Conservation (phyloP, 495 filamentous ascomycete species). For the Aspergillus kassunensis region DNA sequence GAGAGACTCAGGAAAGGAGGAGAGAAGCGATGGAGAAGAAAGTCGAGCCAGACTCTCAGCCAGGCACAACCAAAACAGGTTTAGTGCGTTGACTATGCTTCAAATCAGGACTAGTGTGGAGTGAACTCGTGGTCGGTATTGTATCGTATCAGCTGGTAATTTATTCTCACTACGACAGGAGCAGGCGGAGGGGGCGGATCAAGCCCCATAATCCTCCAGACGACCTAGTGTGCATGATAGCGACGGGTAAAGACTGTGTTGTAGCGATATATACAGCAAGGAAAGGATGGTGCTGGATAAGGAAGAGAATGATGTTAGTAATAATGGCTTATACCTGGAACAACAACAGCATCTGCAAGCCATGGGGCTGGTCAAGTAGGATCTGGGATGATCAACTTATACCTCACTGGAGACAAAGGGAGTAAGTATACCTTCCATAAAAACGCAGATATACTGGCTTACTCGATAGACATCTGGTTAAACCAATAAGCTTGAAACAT, state of each 20-base stretch:
- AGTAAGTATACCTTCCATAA: not conserved
- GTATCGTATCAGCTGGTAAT: not conserved
- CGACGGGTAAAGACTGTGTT: too few species aligned
- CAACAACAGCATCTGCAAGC: too few species aligned
- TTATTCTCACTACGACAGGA: too few species aligned
- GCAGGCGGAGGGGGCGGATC: too few species aligned
- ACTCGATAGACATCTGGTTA: not conserved
- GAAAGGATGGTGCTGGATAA: too few species aligned
- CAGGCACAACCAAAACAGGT: not conserved
- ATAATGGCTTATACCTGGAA: too few species aligned
- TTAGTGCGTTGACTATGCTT: not conserved
- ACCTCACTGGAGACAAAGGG: not conserved
- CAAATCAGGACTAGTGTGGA: not conserved
- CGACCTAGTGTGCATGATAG: too few species aligned
- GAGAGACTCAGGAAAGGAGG: constrained; percentile 14
- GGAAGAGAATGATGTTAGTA: too few species aligned
- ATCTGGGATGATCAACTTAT: not conserved
- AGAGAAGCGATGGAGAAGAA: constrained; percentile 15
- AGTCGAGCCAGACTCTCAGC: not conserved
- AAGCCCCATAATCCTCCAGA: too few species aligned
- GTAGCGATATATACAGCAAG: too few species aligned
- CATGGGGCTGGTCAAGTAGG: too few species aligned
- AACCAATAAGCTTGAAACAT: not conserved
- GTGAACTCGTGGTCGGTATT: constrained; percentile 1
- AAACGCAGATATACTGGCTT: not conserved